Evolutionary conservation across 192 early-diverging fungal genomes (phyloP).

Genomic region (Phycomyces blakesleeanus): DNA sequence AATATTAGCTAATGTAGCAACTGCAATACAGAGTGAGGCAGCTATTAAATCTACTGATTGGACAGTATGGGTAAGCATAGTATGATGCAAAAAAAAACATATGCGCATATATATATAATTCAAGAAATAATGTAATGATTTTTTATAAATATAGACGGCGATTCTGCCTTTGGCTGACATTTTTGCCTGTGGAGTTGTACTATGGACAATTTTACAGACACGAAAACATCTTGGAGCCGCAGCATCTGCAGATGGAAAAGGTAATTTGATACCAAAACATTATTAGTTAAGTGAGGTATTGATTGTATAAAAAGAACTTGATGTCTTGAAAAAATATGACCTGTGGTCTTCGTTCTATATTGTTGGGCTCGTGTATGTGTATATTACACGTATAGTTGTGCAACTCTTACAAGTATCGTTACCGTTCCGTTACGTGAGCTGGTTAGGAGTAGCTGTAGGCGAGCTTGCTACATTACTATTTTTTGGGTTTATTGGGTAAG

Average conservation of each 20-base stretch:
- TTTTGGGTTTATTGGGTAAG: conserved; percentile 49
- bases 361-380: conserved; percentile 48
- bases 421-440: conserved; percentile 48
- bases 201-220: conserved; percentile 52
- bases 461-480: conserved; percentile 46
- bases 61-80: conserved; percentile 46
- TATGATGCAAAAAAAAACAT: not conserved
- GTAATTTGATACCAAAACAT: conserved; percentile 15
- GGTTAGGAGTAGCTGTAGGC: conserved; percentile 45
- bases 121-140: no score
- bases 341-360: conserved; percentile 54
- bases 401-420: conserved; percentile 41
- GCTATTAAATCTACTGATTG: conserved; percentile 51
- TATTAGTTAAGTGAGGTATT: not conserved
- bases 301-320: conserved; percentile 27
- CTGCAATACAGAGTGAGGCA: conserved; percentile 41
- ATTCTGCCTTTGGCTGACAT: conserved; percentile 46
- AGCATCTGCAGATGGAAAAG: conserved; percentile 48
- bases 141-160: conserved; percentile 35
- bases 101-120: not conserved
- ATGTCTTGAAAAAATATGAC: conserved; percentile 46
- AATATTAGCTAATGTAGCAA: conserved; percentile 48
- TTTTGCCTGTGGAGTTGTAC: conserved; percentile 40
- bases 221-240: conserved; percentile 43
- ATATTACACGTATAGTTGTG: conserved; percentile 47